These are phyloP conservation scores for Aurifilum marmelostoma DNA, from an alignment of 2,329 filamentous ascomycete species.

Conservation along the genomic window DNA sequence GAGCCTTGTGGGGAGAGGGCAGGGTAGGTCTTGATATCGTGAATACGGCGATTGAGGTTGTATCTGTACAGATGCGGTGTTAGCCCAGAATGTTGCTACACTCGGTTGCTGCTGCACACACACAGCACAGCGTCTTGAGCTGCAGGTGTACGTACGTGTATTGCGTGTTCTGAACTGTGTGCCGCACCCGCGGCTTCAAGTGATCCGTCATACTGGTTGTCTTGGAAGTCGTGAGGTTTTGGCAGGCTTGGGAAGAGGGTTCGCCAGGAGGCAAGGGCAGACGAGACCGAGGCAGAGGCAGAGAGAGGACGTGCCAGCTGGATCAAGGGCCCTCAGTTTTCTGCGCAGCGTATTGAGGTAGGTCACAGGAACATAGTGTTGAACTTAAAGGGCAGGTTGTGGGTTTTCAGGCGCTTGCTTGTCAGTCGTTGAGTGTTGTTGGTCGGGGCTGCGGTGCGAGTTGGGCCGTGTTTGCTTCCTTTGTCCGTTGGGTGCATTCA, in stretches of 20 bases:
- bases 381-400: background rate
- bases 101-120: background rate
- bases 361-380: slow-evolving; percentile 19
- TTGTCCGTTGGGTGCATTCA: background rate
- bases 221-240: background rate
- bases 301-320: background rate
- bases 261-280: background rate
- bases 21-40: slow-evolving; percentile 65
- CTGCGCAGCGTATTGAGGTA: background rate
- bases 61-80: slow-evolving; percentile 50
- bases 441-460: background rate
- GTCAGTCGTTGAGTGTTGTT: background rate
- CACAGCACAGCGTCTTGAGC: background rate
- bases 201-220: slow-evolving; percentile 32
- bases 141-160: slow-evolving; percentile 45
- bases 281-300: background rate
- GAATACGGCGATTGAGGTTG: slow-evolving; percentile 59
- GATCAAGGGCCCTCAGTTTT: slow-evolving; percentile 8
- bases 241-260: background rate
- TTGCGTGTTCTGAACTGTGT: slow-evolving; percentile 53
- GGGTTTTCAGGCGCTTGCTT: background rate
- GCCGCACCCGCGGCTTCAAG: slow-evolving; percentile 46
- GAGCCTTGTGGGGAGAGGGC: slow-evolving; percentile 66
- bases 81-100: slow-evolving; percentile 6
- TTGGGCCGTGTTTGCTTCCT: background rate